Evolutionary conservation across 768 basidiomycete species (phyloP).

Genomic region (Harrya chromipes): DNA sequence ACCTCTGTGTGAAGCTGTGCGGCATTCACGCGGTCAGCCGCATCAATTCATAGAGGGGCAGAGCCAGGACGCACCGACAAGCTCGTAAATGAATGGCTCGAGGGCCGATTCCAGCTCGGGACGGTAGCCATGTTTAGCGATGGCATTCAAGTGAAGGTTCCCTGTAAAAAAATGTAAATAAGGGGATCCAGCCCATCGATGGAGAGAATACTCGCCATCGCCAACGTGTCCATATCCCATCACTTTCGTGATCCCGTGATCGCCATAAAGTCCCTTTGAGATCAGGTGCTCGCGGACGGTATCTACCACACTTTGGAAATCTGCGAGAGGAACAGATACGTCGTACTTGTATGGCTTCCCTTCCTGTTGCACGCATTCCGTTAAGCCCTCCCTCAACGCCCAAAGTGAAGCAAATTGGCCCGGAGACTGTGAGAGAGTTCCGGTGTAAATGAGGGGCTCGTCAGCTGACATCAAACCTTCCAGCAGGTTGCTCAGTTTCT

Average conservation of each 20-base stretch:
- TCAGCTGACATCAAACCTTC: slow-evolving; percentile 75
- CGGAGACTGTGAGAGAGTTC: slow-evolving; percentile 87
- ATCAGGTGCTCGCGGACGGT: slow-evolving; percentile 67
- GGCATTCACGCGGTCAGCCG: slow-evolving; percentile 2
- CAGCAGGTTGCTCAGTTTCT: slow-evolving; percentile 85
- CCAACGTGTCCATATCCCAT: slow-evolving; percentile 97
- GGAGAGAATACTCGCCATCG: slow-evolving; percentile 62
- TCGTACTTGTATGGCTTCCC: slow-evolving; percentile 98
- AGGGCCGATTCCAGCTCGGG: slow-evolving; percentile 82
- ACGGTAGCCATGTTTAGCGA: slow-evolving; percentile 71
- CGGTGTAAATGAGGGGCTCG: slow-evolving; percentile 77
- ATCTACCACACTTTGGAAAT: slow-evolving; percentile 88
- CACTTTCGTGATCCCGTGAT: slow-evolving; percentile 76
- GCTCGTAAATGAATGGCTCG: slow-evolving; percentile 94
- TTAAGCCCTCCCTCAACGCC: slow-evolving; percentile 87
- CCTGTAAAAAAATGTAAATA: slow-evolving; percentile 42
- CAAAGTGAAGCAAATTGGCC: slow-evolving; percentile 88
- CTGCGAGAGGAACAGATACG: slow-evolving; percentile 80
- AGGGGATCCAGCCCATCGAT: not conserved
- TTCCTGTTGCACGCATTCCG: slow-evolving; percentile 90
- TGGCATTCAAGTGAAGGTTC: slow-evolving; percentile 90
- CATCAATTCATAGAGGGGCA: not conserved
- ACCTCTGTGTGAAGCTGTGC: slow-evolving; percentile 68
- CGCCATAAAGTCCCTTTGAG: slow-evolving; percentile 65
- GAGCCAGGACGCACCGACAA: slow-evolving; percentile 57